Percentiles rank a stretch among this genome's conserved stretches.
Evolutionary conservation across 352 stramenopile genomes (phyloP).

Genomic region (Phytophthora sp.): DNA sequence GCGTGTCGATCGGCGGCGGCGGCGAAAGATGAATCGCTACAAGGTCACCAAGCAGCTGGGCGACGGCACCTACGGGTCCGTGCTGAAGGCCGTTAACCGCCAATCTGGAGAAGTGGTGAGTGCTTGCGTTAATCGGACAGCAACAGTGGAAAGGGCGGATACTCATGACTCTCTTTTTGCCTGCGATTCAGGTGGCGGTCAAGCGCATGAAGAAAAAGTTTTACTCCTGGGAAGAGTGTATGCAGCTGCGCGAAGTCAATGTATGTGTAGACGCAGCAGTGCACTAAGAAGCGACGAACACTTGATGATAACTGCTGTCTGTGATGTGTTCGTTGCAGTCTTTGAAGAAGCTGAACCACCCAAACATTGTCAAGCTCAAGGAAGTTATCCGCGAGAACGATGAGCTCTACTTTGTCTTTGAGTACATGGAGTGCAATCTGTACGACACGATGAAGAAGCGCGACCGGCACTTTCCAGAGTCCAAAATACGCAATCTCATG

Average conservation of each 20-base stretch:
- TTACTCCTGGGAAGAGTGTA: slow-evolving; percentile 96
- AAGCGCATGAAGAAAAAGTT: slow-evolving; percentile 99
- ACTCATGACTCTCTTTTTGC: neutral
- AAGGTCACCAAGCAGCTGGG: slow-evolving; percentile 96
- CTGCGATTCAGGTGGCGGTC: slow-evolving; percentile 82
- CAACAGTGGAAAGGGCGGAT: too few relatives aligned
- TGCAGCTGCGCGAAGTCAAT: slow-evolving; percentile 97
- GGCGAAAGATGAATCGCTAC: slow-evolving; percentile 89
- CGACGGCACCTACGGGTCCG: slow-evolving; percentile 95
- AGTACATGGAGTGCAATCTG: slow-evolving; percentile 99
- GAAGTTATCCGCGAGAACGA: slow-evolving; percentile 98
- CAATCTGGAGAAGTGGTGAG: slow-evolving; percentile 93
- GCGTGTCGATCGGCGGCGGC: neutral
- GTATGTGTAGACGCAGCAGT: slow-evolving; percentile 45
- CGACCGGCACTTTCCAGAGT: slow-evolving; percentile 90
- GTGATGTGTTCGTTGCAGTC: slow-evolving; percentile 53
- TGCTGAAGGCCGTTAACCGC: slow-evolving; percentile 95
- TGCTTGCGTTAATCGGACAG: too few relatives aligned
- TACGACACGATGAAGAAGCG: slow-evolving; percentile 97
- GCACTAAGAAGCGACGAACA: neutral
- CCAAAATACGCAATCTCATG: slow-evolving; percentile 97
- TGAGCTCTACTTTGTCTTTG: slow-evolving; percentile 98
- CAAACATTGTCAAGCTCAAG: slow-evolving; percentile 98
- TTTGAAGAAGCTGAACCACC: slow-evolving; percentile 95
- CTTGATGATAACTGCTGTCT: slow-evolving; percentile 2